A percentile compares a stretch with the other conserved stretches of the same genome.
Conservation (phyloP, 768 basidiomycete genomes). For the Tulasnella sp. region DNA sequence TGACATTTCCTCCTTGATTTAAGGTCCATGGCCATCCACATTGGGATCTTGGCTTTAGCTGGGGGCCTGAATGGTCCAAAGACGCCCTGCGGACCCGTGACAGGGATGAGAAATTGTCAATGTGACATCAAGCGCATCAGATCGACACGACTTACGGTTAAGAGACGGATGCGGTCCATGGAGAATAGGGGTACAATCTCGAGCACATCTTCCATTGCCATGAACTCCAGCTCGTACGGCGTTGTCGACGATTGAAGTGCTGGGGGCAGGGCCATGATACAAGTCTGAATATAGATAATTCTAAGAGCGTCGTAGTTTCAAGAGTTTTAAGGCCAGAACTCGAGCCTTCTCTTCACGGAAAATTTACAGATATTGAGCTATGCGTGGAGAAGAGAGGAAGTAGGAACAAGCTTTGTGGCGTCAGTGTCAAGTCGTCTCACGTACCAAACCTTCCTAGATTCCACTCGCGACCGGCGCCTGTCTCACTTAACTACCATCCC, state of each 20-base stretch:
- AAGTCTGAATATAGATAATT: too few species aligned
- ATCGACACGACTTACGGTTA: slow-evolving; percentile 49
- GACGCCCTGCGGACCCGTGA: slow-evolving; percentile 48
- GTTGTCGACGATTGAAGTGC: slow-evolving; percentile 59
- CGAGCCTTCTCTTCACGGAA: too few species aligned
- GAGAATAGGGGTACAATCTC: slow-evolving; percentile 81
- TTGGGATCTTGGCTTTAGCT: slow-evolving; percentile 68
- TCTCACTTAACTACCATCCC: not conserved
- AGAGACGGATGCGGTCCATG: slow-evolving; percentile 86
- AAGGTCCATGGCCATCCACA: slow-evolving; percentile 92
- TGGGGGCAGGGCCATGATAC: slow-evolving; percentile 63
- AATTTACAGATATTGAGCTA: too few species aligned
- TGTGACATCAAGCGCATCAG: not conserved
- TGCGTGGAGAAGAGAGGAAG: too few species aligned
- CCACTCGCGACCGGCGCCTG: not conserved
- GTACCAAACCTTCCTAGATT: not conserved
- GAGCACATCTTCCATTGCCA: slow-evolving; percentile 73
- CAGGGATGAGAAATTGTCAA: not conserved
- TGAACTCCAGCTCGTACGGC: slow-evolving; percentile 77
- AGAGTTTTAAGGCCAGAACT: too few species aligned
- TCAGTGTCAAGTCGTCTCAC: not conserved
- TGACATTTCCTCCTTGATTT: slow-evolving; percentile 93
- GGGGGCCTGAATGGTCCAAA: slow-evolving; percentile 92
- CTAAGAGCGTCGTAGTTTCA: too few species aligned
- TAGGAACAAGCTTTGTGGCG: not conserved